Conservation (phyloP, 2,329 filamentous ascomycete genomes). For the Hymenoscyphus salicellus region DNA sequence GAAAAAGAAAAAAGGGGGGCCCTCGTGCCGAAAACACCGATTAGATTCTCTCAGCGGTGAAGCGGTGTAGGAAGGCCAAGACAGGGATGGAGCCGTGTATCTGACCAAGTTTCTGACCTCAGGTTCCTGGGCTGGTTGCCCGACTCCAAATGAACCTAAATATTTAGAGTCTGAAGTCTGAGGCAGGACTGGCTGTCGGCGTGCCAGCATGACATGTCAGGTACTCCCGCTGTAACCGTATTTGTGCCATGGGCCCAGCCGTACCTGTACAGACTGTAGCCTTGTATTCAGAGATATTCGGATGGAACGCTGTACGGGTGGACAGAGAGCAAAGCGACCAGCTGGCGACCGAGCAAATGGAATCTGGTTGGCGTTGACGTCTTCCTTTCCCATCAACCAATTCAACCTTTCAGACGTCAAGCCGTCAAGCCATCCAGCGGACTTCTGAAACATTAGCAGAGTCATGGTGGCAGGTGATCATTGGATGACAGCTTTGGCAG, state of each 20-base stretch:
- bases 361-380: no score
- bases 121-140: neutral
- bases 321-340: neutral
- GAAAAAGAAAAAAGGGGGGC: neutral
- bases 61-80: neutral
- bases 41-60: neutral
- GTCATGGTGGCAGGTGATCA: neutral
- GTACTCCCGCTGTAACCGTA: conserved; percentile 9
- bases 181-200: neutral
- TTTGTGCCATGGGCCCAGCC: neutral
- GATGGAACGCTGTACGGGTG: neutral
- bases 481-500: neutral
- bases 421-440: neutral
- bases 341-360: no score
- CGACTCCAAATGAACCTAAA: neutral
- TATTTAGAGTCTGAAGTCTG: neutral
- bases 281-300: neutral
- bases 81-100: neutral
- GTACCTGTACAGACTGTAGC: neutral
- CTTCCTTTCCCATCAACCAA: neutral
- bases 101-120: neutral
- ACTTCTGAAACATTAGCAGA: neutral
- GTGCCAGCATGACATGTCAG: conserved; percentile 5
- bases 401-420: neutral
- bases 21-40: no score